A percentile compares a stretch with the other conserved stretches of the same genome.
Evolutionary conservation across 345 rosid genomes (phyloP).

Genomic region (Arabis alpina): DNA sequence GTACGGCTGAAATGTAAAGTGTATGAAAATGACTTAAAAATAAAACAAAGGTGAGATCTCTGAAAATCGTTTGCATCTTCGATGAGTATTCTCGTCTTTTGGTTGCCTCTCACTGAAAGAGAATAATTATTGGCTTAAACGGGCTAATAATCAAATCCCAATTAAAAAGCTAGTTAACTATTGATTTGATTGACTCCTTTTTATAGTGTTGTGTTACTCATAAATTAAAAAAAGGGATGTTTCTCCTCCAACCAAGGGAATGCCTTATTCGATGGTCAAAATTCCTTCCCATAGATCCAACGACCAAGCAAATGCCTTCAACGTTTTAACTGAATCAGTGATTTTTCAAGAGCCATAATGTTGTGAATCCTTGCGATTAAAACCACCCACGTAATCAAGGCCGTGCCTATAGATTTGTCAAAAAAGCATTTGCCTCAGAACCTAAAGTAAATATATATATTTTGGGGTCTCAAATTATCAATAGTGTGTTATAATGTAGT

Average conservation of each 20-base stretch:
- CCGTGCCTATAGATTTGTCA: no score
- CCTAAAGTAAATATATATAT: no score
- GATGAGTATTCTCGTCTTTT: conserved; percentile 2
- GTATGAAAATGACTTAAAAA: background rate
- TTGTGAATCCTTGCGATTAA: no score
- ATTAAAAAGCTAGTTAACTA: conserved; percentile 18
- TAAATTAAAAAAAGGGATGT: conserved; percentile 27
- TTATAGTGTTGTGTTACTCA: conserved; percentile 10
- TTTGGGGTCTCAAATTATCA: no score
- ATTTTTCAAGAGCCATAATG: background rate
- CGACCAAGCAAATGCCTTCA: background rate
- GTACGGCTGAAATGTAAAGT: conserved; percentile 1
- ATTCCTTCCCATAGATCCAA: conserved; percentile 21
- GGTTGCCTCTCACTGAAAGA: background rate
- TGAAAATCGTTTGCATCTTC: conserved; percentile 3
- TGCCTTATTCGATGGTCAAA: conserved; percentile 32
- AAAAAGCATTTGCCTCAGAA: no score
- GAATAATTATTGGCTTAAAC: background rate
- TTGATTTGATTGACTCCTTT: background rate
- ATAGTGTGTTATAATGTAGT: no score
- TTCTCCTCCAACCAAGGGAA: conserved; percentile 12
- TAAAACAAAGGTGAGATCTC: conserved; percentile 1
- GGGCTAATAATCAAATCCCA: background rate
- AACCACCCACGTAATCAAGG: no score
- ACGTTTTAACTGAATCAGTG: background rate